phyloP scores from a whole-genome alignment of 2,329 filamentous ascomycete species.

The Fusarium buharicum region DNA sequence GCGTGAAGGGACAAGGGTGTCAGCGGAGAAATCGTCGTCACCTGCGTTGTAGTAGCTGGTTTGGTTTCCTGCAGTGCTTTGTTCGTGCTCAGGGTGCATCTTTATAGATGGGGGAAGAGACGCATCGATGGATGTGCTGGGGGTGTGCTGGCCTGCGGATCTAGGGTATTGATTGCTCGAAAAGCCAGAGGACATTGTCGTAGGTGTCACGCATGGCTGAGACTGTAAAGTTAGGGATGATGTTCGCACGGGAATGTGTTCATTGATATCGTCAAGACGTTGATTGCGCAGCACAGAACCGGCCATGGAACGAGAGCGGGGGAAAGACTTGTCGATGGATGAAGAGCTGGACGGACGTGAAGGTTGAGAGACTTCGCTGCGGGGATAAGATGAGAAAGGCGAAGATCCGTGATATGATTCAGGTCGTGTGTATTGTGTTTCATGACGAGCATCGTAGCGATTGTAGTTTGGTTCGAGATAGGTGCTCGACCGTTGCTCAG shows the following conservation, averaged over 20 bases:
- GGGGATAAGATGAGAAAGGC: conserved; percentile 14
- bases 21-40: conserved; percentile 34
- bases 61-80: not conserved
- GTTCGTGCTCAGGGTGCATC: conserved; percentile 38
- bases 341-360: conserved; percentile 43
- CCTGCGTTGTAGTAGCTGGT: conserved; percentile 20
- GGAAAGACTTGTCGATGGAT: conserved; percentile 31
- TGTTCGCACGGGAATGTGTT: conserved; percentile 50
- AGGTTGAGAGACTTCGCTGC: conserved; percentile 29
- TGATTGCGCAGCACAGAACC: conserved; percentile 19
- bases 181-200: conserved; percentile 46
- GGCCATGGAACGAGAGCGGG: conserved; percentile 42
- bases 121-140: conserved; percentile 58
- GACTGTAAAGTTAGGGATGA: conserved; percentile 53
- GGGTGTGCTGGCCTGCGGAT: conserved; percentile 57
- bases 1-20: conserved; percentile 26
- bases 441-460: conserved; percentile 2
- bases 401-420: conserved; percentile 28
- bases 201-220: conserved; percentile 51
- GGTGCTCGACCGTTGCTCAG: conserved; percentile 20
- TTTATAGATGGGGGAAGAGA: conserved; percentile 38
- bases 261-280: conserved; percentile 50
- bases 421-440: conserved; percentile 6
- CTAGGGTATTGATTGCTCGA: conserved; percentile 54
- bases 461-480: conserved; percentile 11